Conservation (phyloP, 192 early-diverging fungal species). For the Backusella psychrophila region DNA sequence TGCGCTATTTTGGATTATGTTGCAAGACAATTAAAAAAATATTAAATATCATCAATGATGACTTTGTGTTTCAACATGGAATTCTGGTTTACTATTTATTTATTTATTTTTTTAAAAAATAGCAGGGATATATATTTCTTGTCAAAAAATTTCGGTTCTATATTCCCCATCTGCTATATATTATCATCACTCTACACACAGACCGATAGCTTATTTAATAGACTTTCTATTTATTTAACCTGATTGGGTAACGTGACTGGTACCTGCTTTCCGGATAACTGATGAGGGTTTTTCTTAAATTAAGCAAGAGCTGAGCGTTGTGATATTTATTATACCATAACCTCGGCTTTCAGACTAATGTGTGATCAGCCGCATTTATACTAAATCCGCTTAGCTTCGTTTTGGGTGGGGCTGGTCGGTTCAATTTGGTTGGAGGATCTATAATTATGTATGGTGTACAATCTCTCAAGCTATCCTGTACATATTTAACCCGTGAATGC, state of each 20-base stretch:
- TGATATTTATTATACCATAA: not conserved
- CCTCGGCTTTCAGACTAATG: not conserved
- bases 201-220: not conserved
- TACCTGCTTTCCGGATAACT: not conserved
- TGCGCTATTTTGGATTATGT: not conserved
- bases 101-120: not conserved
- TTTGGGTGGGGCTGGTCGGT: constrained; percentile 32
- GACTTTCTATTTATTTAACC: not conserved
- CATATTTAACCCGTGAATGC: constrained; percentile 35
- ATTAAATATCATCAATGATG: not conserved
- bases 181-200: not conserved
- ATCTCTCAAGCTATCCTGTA: constrained; percentile 38
- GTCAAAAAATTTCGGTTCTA: not conserved
- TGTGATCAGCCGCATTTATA: constrained; percentile 26
- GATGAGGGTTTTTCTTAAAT: not conserved
- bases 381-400: constrained; percentile 36
- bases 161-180: not conserved
- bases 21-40: not conserved
- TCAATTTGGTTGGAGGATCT: constrained; percentile 31
- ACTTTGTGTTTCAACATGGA: not conserved
- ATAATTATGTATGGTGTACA: constrained; percentile 28
- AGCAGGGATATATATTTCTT: not conserved
- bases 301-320: not conserved
- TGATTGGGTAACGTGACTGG: not conserved
- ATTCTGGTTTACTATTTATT: no score